A percentile compares a stretch with the other conserved stretches of the same genome.
These are phyloP conservation scores for Ophiostoma angusticollis DNA, from an alignment of 2,329 filamentous ascomycete genomes.

Conservation along the genomic window DNA sequence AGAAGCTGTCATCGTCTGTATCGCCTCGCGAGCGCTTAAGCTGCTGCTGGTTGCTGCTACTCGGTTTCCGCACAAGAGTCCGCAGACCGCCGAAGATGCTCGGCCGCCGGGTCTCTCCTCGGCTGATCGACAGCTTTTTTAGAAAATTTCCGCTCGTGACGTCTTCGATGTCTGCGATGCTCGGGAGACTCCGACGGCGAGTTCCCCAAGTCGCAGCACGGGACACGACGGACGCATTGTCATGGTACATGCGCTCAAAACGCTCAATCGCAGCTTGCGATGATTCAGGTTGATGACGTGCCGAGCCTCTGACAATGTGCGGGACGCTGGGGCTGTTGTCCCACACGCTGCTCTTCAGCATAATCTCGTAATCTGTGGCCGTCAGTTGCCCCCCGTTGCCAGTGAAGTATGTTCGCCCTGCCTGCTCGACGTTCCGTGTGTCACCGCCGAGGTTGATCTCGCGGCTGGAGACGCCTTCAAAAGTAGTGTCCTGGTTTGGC, in stretches of 20 bases:
- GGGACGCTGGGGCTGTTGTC: conserved; percentile 34
- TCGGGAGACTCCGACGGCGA: conserved; percentile 50
- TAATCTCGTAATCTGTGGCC: conserved; percentile 35
- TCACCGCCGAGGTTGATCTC: conserved; percentile 31
- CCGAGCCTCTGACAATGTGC: conserved; percentile 26
- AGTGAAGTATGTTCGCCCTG: conserved; percentile 37
- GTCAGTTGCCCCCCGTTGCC: conserved; percentile 29
- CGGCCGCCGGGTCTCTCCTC: conserved; percentile 34
- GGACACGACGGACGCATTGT: conserved; percentile 47
- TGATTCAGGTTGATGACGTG: conserved; percentile 32
- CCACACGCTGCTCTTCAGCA: conserved; percentile 36
- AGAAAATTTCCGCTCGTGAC: conserved; percentile 48
- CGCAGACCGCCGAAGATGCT: conserved; percentile 42
- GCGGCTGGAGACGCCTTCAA: conserved; percentile 26
- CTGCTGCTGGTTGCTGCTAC: conserved; percentile 26
- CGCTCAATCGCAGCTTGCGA: conserved; percentile 41
- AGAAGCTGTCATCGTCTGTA: conserved; percentile 22
- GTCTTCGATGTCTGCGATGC: conserved; percentile 44
- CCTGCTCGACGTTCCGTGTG: conserved; percentile 37
- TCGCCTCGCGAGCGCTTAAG: conserved; percentile 36
- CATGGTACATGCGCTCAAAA: conserved; percentile 38
- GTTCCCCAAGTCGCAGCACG: conserved; percentile 59
- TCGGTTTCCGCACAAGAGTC: conserved; percentile 37
- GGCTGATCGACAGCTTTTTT: conserved; percentile 46
- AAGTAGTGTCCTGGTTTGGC: conserved; percentile 6